Evolutionary conservation across 1,284 basidiomycete species (phyloP).

Genomic region (Moniliophthora roreri): DNA sequence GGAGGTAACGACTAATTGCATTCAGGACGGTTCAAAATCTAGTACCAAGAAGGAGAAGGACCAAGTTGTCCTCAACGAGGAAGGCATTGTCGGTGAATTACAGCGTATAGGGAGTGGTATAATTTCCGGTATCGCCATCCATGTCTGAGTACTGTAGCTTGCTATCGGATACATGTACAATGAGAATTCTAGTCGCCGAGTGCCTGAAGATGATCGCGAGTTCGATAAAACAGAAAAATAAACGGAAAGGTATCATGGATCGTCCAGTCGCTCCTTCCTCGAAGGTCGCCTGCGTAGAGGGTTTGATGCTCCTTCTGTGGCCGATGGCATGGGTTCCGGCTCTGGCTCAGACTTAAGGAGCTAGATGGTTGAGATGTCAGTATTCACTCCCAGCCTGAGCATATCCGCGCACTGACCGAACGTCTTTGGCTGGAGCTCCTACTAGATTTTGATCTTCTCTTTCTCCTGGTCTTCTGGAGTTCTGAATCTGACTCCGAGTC

Average conservation of each 20-base stretch:
- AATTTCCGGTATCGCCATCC: conserved; percentile 48
- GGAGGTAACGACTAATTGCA: conserved; percentile 26
- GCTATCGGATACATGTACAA: no score
- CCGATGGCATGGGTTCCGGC: conserved; percentile 8
- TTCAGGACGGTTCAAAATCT: conserved; percentile 23
- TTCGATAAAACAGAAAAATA: no score
- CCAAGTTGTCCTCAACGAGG: conserved; percentile 72
- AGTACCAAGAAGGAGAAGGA: conserved; percentile 55
- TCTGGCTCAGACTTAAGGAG: conserved; percentile 15
- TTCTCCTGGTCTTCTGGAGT: not conserved
- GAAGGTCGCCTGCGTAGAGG: conserved; percentile 43
- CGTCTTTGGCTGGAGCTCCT: conserved; percentile 21
- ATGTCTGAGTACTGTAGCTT: conserved; percentile 15
- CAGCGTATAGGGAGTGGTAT: conserved; percentile 77
- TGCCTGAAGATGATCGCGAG: no score
- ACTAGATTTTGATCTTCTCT: not conserved
- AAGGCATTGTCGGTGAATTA: conserved; percentile 75
- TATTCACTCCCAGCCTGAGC: not conserved
- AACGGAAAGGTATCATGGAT: no score
- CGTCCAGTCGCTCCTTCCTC: conserved; percentile 26
- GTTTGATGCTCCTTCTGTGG: conserved; percentile 8
- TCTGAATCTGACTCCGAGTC: not conserved
- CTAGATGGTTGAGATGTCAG: not conserved
- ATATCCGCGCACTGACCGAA: not conserved
- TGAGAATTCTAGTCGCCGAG: no score